Evolutionary conservation across 1,284 basidiomycete genomes (phyloP).

Genomic region (Ustilago esculenta): DNA sequence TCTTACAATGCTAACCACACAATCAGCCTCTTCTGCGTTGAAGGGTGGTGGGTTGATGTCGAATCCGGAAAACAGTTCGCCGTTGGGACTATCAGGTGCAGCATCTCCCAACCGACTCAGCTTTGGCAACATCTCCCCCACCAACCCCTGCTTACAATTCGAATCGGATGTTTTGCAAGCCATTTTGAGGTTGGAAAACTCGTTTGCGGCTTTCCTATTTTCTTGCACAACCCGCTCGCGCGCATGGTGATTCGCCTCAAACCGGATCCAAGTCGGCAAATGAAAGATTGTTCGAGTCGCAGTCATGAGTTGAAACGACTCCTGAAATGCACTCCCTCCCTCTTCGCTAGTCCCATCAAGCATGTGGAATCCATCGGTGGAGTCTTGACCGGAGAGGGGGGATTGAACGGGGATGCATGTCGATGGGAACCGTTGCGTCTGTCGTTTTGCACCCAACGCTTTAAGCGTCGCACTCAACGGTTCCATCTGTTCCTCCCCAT

Average conservation of each 20-base stretch:
- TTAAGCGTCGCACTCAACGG: constrained; percentile 40
- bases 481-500: background rate
- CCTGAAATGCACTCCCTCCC: constrained; percentile 2
- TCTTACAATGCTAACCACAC: constrained; percentile 8
- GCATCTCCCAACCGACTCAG: constrained; percentile 13
- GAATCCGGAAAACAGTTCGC: constrained; percentile 30
- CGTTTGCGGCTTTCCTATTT: constrained; percentile 10
- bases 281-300: constrained; percentile 21
- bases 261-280: constrained; percentile 25
- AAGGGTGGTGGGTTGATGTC: background rate
- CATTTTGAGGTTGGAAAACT: background rate
- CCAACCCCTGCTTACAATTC: background rate
- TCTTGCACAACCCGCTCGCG: background rate
- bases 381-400: background rate
- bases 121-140: constrained; percentile 9
- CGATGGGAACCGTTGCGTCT: constrained; percentile 11
- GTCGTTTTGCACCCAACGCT: constrained; percentile 31
- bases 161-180: background rate
- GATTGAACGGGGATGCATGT: constrained; percentile 9
- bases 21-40: background rate
- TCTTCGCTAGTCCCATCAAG: background rate
- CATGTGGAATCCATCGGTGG: background rate
- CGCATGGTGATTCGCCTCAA: constrained; percentile 29
- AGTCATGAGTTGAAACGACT: constrained; percentile 13
- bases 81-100: constrained; percentile 35